phyloP scores from a whole-genome alignment of 176 grass and related monocot genomes.

The Carex pumila region DNA sequence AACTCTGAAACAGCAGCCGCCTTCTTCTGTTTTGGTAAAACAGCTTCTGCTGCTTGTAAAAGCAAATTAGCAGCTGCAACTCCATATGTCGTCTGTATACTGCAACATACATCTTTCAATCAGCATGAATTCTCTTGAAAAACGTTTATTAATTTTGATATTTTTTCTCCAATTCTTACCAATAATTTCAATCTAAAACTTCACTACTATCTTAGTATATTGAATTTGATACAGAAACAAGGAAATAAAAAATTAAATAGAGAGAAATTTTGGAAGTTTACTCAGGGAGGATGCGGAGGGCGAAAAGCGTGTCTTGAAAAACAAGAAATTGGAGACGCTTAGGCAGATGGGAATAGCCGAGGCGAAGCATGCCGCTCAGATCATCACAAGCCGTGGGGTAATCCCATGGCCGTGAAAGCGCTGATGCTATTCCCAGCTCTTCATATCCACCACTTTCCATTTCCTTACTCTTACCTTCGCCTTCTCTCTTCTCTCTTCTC shows the following conservation, averaged over 20 bases:
- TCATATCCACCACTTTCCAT: constrained; percentile 38
- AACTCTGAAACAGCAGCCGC: constrained; percentile 68
- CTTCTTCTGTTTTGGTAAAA: constrained; percentile 77
- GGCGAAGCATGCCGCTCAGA: constrained; percentile 48
- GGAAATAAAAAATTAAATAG: neutral
- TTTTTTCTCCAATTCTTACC: neutral
- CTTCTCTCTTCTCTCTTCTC: constrained; percentile 5
- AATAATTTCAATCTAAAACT: too few species aligned
- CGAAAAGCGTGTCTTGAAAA: constrained; percentile 45
- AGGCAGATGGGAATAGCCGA: constrained; percentile 44
- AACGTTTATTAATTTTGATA: neutral
- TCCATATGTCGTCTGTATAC: constrained; percentile 64
- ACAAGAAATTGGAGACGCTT: constrained; percentile 56
- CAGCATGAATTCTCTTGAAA: neutral
- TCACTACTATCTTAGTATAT: neutral
- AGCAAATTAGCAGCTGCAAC: constrained; percentile 43
- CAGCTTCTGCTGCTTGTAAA: constrained; percentile 55
- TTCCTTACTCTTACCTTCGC: neutral
- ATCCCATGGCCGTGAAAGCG: constrained; percentile 49
- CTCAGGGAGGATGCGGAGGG: constrained; percentile 68
- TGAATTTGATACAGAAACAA: neutral
- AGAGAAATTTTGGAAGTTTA: constrained; percentile 9
- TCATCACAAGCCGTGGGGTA: constrained; percentile 74
- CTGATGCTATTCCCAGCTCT: constrained; percentile 41
- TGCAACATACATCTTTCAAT: constrained; percentile 24